A percentile compares a stretch with the other conserved stretches of the same genome.
Conservation (phyloP, 2,329 filamentous ascomycete species). For the Epichloe typhina region DNA sequence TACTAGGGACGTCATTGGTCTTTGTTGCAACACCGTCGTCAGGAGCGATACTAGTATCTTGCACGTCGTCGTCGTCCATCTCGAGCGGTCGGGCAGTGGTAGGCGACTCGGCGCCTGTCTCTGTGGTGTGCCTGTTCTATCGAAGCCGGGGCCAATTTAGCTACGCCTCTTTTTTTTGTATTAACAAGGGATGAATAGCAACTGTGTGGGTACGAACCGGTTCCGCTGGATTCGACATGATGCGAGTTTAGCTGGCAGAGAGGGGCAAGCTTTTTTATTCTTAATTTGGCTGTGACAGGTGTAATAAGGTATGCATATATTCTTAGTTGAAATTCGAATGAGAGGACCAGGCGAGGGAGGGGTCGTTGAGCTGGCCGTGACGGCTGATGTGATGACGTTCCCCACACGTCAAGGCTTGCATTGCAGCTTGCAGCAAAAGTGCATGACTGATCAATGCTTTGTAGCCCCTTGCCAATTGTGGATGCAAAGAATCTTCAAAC, state of each 20-base stretch:
- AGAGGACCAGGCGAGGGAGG: neutral
- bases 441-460: too few species aligned
- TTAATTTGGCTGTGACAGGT: neutral
- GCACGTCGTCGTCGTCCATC: constrained; percentile 57
- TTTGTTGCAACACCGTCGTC: constrained; percentile 24
- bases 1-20: neutral
- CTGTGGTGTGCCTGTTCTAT: constrained; percentile 30
- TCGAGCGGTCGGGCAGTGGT: constrained; percentile 53
- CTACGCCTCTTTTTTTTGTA: constrained; percentile 5
- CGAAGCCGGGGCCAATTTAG: constrained; percentile 11
- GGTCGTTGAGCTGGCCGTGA: constrained; percentile 1
- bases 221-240: constrained; percentile 30
- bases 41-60: constrained; percentile 41
- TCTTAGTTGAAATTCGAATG: neutral
- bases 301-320: neutral
- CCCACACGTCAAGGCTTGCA: constrained; percentile 13
- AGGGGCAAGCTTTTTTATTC: neutral
- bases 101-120: constrained; percentile 45
- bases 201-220: constrained; percentile 25
- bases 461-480: neutral
- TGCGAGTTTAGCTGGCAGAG: constrained; percentile 4
- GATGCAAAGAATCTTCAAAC: neutral
- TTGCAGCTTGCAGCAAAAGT: too few species aligned
- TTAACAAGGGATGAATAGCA: neutral
- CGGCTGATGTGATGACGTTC: constrained; percentile 26